Percentiles rank a stretch among this genome's conserved stretches.
Evolutionary conservation across 2,329 filamentous ascomycete species (phyloP).

Genomic region (Diaporthe sp.): DNA sequence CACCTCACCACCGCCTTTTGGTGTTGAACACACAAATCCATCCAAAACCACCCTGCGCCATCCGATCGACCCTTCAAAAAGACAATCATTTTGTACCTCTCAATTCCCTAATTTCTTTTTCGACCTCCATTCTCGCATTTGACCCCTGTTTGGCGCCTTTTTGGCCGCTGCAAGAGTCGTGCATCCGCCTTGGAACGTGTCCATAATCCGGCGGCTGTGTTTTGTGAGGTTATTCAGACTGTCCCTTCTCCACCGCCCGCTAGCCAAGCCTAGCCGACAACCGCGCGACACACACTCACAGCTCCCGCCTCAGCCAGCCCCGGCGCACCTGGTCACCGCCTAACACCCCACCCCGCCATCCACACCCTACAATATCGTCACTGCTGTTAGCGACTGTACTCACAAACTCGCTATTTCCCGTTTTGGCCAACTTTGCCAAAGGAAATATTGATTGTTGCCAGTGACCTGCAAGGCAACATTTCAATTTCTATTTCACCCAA

Average conservation of each 20-base stretch:
- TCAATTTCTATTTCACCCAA: neutral
- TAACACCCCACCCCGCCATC: slow-evolving; percentile 34
- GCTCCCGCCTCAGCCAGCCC: neutral
- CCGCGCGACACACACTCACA: neutral
- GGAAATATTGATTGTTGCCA: slow-evolving; percentile 24
- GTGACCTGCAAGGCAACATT: slow-evolving; percentile 15
- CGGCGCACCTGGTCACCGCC: slow-evolving; percentile 31
- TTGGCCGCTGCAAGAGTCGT: slow-evolving; percentile 42
- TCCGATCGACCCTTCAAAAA: slow-evolving; percentile 54
- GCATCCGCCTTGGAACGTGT: slow-evolving; percentile 25
- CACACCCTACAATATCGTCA: slow-evolving; percentile 12
- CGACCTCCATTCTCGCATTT: slow-evolving; percentile 43
- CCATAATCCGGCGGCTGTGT: slow-evolving; percentile 22
- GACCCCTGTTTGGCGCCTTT: slow-evolving; percentile 45
- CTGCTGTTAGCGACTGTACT: slow-evolving; percentile 38
- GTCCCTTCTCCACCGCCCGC: slow-evolving; percentile 40
- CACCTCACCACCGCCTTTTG: slow-evolving; percentile 47
- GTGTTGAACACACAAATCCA: slow-evolving; percentile 46
- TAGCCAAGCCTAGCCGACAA: slow-evolving; percentile 26
- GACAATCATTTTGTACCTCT: slow-evolving; percentile 52
- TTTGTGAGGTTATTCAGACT: slow-evolving; percentile 46
- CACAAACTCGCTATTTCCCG: slow-evolving; percentile 19
- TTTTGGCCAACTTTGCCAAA: slow-evolving; percentile 10
- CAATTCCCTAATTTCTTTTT: slow-evolving; percentile 49
- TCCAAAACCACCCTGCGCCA: slow-evolving; percentile 49